Evolutionary conservation across 106 monocot genomes (phyloP), one percentile per base, ranked within the genome.

Genomic region (Agapanthus africanus): DNA sequence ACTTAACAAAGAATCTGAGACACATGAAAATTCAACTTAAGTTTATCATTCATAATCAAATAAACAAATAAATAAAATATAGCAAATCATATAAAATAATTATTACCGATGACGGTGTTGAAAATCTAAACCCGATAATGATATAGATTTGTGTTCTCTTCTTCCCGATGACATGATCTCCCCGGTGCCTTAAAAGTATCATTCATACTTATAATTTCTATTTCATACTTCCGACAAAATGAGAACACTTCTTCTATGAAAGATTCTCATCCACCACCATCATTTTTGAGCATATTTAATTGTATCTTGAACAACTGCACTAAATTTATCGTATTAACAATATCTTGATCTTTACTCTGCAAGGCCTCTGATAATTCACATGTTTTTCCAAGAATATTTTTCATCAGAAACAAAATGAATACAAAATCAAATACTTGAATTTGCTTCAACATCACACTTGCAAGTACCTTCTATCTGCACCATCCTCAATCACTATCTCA

Each of bases 301-400:
- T 4, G 8, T 63, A 14, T 5, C 21, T 63, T 36, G 19, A 35
- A 37, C 37, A 63, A 10, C 4, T 28, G 2, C 1, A 68, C 46
- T 33, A 49, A 68, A 0, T 4, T 30, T 44, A 69, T 51, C 2
- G 49, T 32, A 52, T 52, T 69, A 6, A 51, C 22, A 22, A 69
- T 68, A 47, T 49, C 68, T 49, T 68, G 46, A 30, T 68, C 68
- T 16, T 68, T 70, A 25, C 23, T 22, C 34, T 70, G 70, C 54
- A 70, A 30, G 13, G 54, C 36, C 19, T 54, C 10, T 22, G 54
- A 56, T 21, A 70, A 57, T 26, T 56, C 54, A 70, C 54, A 44
- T 47, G 68, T 47, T 28, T 44, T 34, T 30, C 31, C 47, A 21
- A 49, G 16, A 23, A 68, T 27, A 68, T 8, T 68, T 68, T 13